Base-by-base conservation (phyloP, 768 basidiomycete species). In the Epithele typhae region DNA sequence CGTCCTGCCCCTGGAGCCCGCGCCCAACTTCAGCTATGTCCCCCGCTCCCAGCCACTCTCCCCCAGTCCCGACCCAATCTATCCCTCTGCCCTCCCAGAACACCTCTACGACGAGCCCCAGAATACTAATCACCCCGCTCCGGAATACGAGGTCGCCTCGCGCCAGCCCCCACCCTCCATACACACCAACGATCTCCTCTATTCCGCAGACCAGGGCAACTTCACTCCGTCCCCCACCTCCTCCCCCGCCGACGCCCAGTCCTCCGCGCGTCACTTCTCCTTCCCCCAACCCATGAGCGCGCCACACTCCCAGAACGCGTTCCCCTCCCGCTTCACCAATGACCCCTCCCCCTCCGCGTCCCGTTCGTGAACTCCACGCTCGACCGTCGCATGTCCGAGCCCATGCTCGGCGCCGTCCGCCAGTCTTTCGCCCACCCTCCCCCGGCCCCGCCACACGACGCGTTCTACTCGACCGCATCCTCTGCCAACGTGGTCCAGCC, bases 371-470 rank as follows among this genome's bases (percentile, higher is more conserved):
- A 44, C 34, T 53, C 68, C 47, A 60, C 70, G 52, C 64, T 75
- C 47, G 80, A 81, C 67, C 78, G 82, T 59, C 78, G 82, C 63
- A 81, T 83, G 78, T 84, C 82, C 58, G 82, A 84, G 61, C 81
- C 82, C 38, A 66, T 77, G 45, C 67, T 55, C 48, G 51, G 50
- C 25, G 45, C 40, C 38, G 48, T 51, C 15, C 47, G 42, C 39
- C 49, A 46, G 25, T 34, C 53, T 14, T 54, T 51, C 11, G 25
- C 52, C 32, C 53, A 52, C 34, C 49, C 47, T 10, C 47, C 42
- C 1, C 47, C 45, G 37, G 24, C 45, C 18, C 46, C 42, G 34
- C 50, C 46, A 12, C 40, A 50, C 42, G 36, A 48, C 4, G 51
- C 49, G 33, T 42, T 49, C 7, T 52, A 50, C 34, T 35, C 55